Evolutionary conservation across 805 yeast genomes (phyloP).

Genomic region (Ogataea salicorniae): DNA sequence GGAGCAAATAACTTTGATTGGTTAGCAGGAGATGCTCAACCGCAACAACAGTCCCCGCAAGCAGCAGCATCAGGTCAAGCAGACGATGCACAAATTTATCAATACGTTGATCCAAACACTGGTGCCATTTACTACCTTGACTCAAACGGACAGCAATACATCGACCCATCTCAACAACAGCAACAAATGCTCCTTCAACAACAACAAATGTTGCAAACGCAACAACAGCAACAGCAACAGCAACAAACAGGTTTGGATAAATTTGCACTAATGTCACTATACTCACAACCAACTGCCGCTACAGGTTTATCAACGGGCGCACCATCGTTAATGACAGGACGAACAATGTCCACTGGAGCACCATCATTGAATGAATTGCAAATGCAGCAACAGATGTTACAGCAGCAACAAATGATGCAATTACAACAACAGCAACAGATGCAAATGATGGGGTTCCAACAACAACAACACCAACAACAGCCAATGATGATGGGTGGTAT

Average conservation of each 20-base stretch:
- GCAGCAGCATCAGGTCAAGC: conserved; percentile 25
- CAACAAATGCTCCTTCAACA: conserved; percentile 23
- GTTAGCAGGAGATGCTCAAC: conserved; percentile 23
- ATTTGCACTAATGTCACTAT: conserved; percentile 4
- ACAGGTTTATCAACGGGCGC: conserved; percentile 5
- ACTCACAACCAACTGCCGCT: conserved; percentile 1
- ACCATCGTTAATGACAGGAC: conserved; percentile 4
- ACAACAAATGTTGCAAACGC: conserved; percentile 13
- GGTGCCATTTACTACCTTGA: conserved; percentile 66
- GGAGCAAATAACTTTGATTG: conserved; percentile 35
- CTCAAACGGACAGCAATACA: conserved; percentile 59
- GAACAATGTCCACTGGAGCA: background rate
- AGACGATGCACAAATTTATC: conserved; percentile 47
- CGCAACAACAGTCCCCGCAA: conserved; percentile 16
- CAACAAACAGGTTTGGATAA: conserved; percentile 7
- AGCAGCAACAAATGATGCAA: conserved; percentile 12
- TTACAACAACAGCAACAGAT: conserved; percentile 13
- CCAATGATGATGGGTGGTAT: conserved; percentile 1
- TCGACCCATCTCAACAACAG: conserved; percentile 37
- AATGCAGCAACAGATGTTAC: conserved; percentile 7
- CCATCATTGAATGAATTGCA: conserved; percentile 5
- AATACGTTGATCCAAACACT: conserved; percentile 66
- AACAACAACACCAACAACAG: background rate
- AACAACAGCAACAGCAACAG: conserved; percentile 17
- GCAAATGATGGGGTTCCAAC: conserved; percentile 4